Evolutionary conservation across 208 protist genomes (phyloP), one percentile per base, ranked within the genome.

Genomic region (Angomonas deanei): DNA sequence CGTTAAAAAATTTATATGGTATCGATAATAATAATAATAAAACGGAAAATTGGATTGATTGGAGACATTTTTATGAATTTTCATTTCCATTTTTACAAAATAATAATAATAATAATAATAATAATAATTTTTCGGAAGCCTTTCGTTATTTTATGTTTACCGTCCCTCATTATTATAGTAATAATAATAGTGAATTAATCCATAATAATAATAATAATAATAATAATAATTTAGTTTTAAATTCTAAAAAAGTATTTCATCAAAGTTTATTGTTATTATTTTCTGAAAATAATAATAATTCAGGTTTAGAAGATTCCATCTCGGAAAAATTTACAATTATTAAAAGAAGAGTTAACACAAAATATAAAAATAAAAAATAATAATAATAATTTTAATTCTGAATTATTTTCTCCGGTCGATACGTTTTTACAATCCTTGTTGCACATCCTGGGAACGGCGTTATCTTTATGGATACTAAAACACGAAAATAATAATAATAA

Each of bases 11-110:
- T n/a, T n/a, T n/a, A n/a, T n/a, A n/a, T n/a, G n/a, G n/a, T n/a
- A n/a, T n/a, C n/a, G n/a, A n/a, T n/a, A 42, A 42, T 42, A 42
- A 42, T 42, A 42, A 42, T 42, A 42, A 42, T 42, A 42, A 42
- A 42, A 42, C 15, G 36, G 36, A 42, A 42, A 42, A 42, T 42
- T 42, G 36, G 11, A 8, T 42, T 15, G 15, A 42, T 42, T 42
- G 8, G 36, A 42, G 11, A 8, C 36, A n/a, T 42, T 42, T 42
- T 42, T n/a, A n/a, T n/a, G n/a, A n/a, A n/a, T n/a, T n/a, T n/a
- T n/a, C n/a, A n/a, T n/a, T n/a, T n/a, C n/a, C n/a, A n/a, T n/a
- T n/a, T n/a, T n/a, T n/a, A 15, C 15, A 8, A n/a, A 42, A 42
- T 42, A 42, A 42, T 42, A 42, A 42, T 42, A 42, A 42, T 42